phyloP scores from a whole-genome alignment of 2,329 filamentous ascomycete genomes.

The Aspergillus pseudonomiae region DNA sequence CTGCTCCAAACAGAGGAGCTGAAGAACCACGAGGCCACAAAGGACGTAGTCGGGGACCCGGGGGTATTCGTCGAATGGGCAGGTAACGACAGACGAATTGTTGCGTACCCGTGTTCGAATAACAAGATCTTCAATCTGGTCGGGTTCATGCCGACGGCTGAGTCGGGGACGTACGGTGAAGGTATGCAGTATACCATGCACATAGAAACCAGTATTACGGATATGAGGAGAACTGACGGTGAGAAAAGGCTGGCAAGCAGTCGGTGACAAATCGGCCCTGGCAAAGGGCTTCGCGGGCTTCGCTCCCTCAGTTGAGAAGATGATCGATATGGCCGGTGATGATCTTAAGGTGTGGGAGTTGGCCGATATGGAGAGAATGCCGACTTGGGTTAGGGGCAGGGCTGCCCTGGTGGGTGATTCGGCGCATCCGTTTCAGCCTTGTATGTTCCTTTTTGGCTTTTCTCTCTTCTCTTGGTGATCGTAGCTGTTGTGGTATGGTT shows the following conservation, averaged over 20 bases:
- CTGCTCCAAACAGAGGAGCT: conserved; percentile 23
- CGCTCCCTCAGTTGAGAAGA: conserved; percentile 17
- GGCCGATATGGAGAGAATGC: conserved; percentile 62
- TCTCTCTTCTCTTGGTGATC: neutral
- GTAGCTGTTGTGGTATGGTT: neutral
- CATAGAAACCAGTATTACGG: neutral
- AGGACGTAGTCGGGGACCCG: conserved; percentile 15
- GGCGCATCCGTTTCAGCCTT: conserved; percentile 67
- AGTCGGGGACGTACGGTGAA: conserved; percentile 33
- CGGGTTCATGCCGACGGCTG: conserved; percentile 50
- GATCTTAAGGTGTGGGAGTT: conserved; percentile 61
- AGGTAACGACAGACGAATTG: conserved; percentile 45
- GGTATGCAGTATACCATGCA: conserved; percentile 7
- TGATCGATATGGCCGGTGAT: conserved; percentile 39
- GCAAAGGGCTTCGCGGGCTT: conserved; percentile 23
- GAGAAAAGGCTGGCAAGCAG: conserved; percentile 22
- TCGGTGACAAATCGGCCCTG: conserved; percentile 22
- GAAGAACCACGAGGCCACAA: conserved; percentile 13
- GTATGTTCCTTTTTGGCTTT: conserved; percentile 9
- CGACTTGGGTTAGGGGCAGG: conserved; percentile 56
- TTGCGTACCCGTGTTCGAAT: conserved; percentile 51
- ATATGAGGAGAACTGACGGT: neutral
- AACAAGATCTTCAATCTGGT: conserved; percentile 51
- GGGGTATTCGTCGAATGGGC: conserved; percentile 49
- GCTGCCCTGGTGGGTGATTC: conserved; percentile 66